Conservation (phyloP, 495 filamentous ascomycete species). For the Trichocladium uniseriatum region DNA sequence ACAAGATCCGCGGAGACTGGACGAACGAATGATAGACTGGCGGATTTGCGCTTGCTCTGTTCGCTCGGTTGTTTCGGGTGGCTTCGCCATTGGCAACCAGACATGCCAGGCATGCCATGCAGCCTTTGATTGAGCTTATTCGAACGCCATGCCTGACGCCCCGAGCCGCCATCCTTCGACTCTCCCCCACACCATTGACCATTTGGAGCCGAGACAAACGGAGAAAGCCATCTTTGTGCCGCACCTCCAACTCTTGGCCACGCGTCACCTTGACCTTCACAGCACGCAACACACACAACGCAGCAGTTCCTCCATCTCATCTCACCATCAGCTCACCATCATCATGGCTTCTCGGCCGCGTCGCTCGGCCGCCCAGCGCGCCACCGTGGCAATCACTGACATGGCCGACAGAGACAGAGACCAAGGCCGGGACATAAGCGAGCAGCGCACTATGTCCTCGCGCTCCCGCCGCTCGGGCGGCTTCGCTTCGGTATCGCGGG, state of each 20-base stretch:
- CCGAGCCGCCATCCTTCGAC: neutral
- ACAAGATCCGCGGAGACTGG: neutral
- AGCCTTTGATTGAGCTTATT: conserved; percentile 13
- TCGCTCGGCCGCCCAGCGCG: conserved; percentile 41
- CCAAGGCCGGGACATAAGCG: conserved; percentile 29
- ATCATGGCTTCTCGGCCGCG: conserved; percentile 37
- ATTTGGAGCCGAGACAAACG: conserved; percentile 1
- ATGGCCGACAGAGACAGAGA: conserved; percentile 39
- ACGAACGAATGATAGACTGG: conserved; percentile 5
- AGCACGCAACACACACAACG: neutral
- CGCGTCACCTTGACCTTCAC: neutral
- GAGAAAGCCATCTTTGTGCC: neutral
- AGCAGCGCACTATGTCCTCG: conserved; percentile 38
- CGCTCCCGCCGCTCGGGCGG: conserved; percentile 41
- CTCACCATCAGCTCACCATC: too few species aligned
- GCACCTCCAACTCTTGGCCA: conserved; percentile 1
- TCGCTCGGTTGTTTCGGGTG: conserved; percentile 2
- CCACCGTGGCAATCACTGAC: conserved; percentile 42
- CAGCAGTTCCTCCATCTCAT: too few species aligned
- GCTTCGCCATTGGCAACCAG: conserved; percentile 14
- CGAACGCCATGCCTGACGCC: conserved; percentile 8
- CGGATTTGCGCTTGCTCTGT: conserved; percentile 6
- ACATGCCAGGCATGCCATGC: neutral
- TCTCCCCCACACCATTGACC: neutral
- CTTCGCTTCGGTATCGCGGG: conserved; percentile 46